Evolutionary conservation across 106 monocot genomes (phyloP).

Genomic region (Narthecium ossifragum): DNA sequence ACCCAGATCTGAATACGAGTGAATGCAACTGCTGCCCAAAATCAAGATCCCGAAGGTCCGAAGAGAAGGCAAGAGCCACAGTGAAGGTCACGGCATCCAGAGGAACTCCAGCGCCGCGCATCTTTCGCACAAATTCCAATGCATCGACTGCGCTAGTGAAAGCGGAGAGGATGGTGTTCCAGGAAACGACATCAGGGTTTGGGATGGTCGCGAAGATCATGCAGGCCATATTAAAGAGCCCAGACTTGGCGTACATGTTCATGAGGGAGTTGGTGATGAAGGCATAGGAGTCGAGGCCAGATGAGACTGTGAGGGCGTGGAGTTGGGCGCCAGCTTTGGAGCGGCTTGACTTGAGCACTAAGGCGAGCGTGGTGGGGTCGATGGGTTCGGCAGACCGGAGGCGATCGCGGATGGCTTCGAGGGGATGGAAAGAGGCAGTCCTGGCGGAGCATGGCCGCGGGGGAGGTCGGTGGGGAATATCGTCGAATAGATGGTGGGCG

Average conservation of each 20-base stretch:
- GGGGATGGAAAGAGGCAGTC: background rate
- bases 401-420: conserved; percentile 1
- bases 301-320: conserved; percentile 39
- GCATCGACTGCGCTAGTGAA: conserved; percentile 21
- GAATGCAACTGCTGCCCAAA: conserved; percentile 34
- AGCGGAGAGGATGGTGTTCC: conserved; percentile 74
- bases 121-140: conserved; percentile 31
- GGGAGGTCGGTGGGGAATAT: conserved; percentile 21
- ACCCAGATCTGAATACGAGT: conserved; percentile 35
- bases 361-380: conserved; percentile 13
- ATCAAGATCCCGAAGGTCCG: conserved; percentile 15
- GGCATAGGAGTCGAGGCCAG: conserved; percentile 32
- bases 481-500: conserved; percentile 25
- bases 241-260: conserved; percentile 57
- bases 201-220: conserved; percentile 29
- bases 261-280: conserved; percentile 70
- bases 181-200: conserved; percentile 50
- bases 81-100: conserved; percentile 65
- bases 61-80: conserved; percentile 32
- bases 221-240: conserved; percentile 25
- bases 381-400: conserved; percentile 14
- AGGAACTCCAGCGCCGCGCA: conserved; percentile 40
- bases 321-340: conserved; percentile 20
- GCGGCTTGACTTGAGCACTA: conserved; percentile 28
- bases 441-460: background rate